phyloP scores from a whole-genome alignment of 768 basidiomycete genomes.

The Clitopilus hobsonii region DNA sequence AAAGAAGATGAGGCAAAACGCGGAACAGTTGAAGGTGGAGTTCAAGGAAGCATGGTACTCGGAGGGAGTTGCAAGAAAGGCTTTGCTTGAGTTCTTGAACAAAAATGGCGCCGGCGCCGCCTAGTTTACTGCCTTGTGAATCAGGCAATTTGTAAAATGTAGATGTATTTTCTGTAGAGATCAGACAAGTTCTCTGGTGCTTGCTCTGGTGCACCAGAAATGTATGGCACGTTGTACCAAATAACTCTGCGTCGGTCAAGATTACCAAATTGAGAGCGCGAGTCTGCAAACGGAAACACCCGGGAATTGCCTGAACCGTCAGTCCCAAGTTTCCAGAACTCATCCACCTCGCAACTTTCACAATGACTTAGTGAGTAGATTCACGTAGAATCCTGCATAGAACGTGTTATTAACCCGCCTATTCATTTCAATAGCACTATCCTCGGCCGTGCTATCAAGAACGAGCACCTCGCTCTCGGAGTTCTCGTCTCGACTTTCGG shows the following conservation, averaged over 20 bases:
- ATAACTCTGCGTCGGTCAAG: too few species aligned
- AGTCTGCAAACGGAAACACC: constrained; percentile 1
- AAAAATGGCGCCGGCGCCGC: not conserved
- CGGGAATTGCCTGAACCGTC: not conserved
- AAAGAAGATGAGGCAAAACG: not conserved
- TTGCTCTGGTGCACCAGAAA: too few species aligned
- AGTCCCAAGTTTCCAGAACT: not conserved
- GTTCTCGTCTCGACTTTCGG: constrained; percentile 56
- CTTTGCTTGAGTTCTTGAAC: not conserved
- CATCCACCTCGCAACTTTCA: not conserved
- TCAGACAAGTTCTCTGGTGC: too few species aligned
- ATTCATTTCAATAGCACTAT: constrained; percentile 46
- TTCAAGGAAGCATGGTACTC: not conserved
- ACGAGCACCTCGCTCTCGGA: constrained; percentile 73
- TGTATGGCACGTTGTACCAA: too few species aligned
- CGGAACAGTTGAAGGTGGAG: not conserved
- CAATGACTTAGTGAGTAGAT: constrained; percentile 16
- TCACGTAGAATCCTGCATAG: not conserved
- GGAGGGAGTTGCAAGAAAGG: not conserved
- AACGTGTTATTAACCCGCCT: not conserved
- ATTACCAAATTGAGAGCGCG: not conserved
- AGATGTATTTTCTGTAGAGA: too few species aligned
- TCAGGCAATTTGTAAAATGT: too few species aligned
- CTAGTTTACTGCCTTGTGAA: too few species aligned
- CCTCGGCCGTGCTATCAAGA: constrained; percentile 75